Conservation (phyloP, 129 eudicot species). For the Escallonia rubra region DNA sequence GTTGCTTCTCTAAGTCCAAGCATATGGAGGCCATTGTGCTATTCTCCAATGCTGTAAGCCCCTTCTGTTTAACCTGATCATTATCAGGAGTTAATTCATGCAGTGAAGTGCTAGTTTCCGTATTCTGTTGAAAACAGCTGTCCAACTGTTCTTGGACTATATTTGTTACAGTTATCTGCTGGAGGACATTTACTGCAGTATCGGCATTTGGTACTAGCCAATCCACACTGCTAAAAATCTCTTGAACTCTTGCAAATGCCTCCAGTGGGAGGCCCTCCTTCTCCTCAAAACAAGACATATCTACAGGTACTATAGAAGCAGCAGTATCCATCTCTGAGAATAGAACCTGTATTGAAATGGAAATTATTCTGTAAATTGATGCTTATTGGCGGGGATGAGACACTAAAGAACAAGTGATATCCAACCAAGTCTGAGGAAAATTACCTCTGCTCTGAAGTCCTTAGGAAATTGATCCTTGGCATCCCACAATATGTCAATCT, state of each 20-base stretch:
- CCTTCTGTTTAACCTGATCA: constrained; percentile 20
- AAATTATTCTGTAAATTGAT: constrained; percentile 4
- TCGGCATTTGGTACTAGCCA: constrained; percentile 70
- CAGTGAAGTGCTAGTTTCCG: constrained; percentile 18
- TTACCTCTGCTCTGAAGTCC: constrained; percentile 90
- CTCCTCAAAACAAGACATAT: constrained; percentile 62
- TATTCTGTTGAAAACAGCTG: constrained; percentile 24
- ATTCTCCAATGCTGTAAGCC: constrained; percentile 3
- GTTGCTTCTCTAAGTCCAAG: constrained; percentile 12
- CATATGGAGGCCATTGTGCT: constrained; percentile 6
- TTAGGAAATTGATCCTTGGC: constrained; percentile 71
- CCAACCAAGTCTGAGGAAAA: constrained; percentile 6
- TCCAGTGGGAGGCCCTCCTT: constrained; percentile 92
- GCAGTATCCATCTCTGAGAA: constrained; percentile 86
- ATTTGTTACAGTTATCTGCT: constrained; percentile 40
- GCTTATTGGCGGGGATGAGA: constrained; percentile 8
- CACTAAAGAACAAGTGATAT: constrained; percentile 8
- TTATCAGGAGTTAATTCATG: constrained; percentile 15
- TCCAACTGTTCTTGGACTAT: constrained; percentile 36
- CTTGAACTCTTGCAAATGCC: constrained; percentile 95
- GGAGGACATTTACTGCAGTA: constrained; percentile 47
- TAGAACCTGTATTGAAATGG: constrained; percentile 65
- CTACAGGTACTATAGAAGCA: constrained; percentile 48
- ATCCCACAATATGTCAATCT: constrained; percentile 78
- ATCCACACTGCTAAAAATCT: constrained; percentile 78